phyloP scores from a whole-genome alignment of 1,284 basidiomycete species.

The Leccinum ponderosum region DNA sequence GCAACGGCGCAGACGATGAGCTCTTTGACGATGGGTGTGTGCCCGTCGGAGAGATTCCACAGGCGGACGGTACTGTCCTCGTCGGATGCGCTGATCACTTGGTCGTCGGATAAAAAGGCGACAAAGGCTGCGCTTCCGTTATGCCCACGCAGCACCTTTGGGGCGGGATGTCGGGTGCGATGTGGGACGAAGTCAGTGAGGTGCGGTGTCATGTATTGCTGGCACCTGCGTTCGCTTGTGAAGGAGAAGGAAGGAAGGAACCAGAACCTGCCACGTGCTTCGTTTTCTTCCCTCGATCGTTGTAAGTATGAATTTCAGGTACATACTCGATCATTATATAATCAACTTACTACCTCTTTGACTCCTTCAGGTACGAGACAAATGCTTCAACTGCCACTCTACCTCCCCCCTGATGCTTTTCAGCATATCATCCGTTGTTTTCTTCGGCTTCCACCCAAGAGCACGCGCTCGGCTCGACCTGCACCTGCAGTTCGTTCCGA shows the following conservation, averaged over 20 bases:
- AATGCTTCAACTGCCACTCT: conserved; percentile 27
- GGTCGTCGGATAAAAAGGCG: conserved; percentile 14
- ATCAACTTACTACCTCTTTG: neutral
- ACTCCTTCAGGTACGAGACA: neutral
- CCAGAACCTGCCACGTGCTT: neutral
- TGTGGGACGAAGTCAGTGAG: conserved; percentile 3
- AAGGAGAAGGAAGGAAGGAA: neutral
- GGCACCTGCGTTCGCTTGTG: neutral
- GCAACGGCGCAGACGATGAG: conserved; percentile 5
- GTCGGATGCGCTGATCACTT: conserved; percentile 20
- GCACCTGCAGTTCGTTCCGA: no score
- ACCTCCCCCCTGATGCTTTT: conserved; percentile 46
- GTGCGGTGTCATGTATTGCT: conserved; percentile 1
- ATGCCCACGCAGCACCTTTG: conserved; percentile 18
- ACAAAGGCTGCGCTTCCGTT: conserved; percentile 11
- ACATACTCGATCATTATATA: neutral
- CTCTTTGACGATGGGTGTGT: conserved; percentile 5
- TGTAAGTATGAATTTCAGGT: no score
- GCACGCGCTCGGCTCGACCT: no score
- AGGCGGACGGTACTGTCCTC: conserved; percentile 20
- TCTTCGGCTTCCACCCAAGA: conserved; percentile 57
- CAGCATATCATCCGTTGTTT: conserved; percentile 47
- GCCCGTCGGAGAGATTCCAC: conserved; percentile 13
- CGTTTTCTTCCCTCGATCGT: neutral
- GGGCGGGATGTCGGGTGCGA: neutral